Percentiles rank a stretch among this genome's conserved stretches.
Conservation (phyloP, 1,284 basidiomycete genomes). For the Filobasidium uniguttulatum region DNA sequence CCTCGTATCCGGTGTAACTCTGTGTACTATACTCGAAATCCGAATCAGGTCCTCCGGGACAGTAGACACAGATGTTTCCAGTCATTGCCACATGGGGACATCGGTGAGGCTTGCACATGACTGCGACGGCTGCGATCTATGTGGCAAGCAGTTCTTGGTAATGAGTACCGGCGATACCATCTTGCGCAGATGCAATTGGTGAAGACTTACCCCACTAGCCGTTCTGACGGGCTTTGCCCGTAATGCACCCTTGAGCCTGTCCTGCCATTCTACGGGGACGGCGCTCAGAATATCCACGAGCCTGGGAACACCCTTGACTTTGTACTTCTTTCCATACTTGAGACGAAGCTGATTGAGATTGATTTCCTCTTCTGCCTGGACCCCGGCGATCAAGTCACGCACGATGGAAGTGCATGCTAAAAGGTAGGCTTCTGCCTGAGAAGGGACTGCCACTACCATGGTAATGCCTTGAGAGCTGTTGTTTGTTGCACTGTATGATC, state of each 20-base stretch:
- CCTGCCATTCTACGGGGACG: conserved; percentile 94
- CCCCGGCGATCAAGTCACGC: conserved; percentile 65
- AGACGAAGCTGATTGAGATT: conserved; percentile 80
- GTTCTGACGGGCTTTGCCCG: conserved; percentile 91
- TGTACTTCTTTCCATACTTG: conserved; percentile 78
- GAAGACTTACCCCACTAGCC: conserved; percentile 69
- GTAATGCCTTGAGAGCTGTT: conserved; percentile 1
- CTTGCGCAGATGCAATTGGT: neutral
- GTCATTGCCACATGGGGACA: conserved; percentile 99
- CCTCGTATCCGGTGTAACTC: conserved; percentile 88
- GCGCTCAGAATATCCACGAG: conserved; percentile 97
- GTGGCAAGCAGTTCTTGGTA: neutral
- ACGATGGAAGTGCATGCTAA: conserved; percentile 91
- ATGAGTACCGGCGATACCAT: neutral
- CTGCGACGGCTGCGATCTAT: conserved; percentile 93
- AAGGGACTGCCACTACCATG: conserved; percentile 19
- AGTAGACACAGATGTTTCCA: conserved; percentile 99
- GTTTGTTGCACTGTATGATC: no score
- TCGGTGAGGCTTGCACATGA: conserved; percentile 99
- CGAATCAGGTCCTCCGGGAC: conserved; percentile 96
- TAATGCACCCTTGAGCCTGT: conserved; percentile 74
- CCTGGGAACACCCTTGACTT: conserved; percentile 71
- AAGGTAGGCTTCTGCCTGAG: conserved; percentile 74
- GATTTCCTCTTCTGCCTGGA: conserved; percentile 21
- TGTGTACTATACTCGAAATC: conserved; percentile 99